Conservation (phyloP, 495 filamentous ascomycete genomes). For the Penicillium verhagenii region DNA sequence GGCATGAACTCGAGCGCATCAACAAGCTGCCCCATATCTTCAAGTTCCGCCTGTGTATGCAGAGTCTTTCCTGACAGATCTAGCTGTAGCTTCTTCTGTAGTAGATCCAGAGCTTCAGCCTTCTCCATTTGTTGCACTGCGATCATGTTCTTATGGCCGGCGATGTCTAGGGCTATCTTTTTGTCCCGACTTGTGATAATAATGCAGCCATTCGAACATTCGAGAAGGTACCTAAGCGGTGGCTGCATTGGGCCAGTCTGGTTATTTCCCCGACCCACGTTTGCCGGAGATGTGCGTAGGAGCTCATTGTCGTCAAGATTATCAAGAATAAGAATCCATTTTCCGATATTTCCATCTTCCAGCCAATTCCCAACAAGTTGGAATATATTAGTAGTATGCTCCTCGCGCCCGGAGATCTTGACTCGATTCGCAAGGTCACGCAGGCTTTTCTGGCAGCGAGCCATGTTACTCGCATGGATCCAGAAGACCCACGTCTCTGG, state of each 20-base stretch:
- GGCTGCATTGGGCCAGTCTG: background rate
- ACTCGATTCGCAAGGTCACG: background rate
- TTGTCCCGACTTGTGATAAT: conserved; percentile 23
- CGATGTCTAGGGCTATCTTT: background rate
- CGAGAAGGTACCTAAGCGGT: background rate
- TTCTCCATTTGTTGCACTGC: background rate
- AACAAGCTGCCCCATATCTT: background rate
- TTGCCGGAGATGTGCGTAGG: background rate
- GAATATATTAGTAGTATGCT: background rate
- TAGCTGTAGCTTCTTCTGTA: conserved; percentile 1
- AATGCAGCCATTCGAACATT: conserved; percentile 2
- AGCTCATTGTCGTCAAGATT: background rate
- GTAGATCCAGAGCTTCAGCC: background rate
- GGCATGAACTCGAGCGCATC: background rate
- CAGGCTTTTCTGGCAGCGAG: background rate
- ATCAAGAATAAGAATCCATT: background rate
- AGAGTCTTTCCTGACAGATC: background rate
- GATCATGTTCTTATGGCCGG: background rate
- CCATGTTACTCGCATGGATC: background rate
- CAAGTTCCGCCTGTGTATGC: background rate
- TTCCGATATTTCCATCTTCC: background rate
- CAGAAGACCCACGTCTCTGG: background rate
- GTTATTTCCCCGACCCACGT: background rate
- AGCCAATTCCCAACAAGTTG: background rate
- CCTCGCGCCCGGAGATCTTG: background rate